These are phyloP conservation scores for Athelia psychrophila DNA, from an alignment of 1,284 basidiomycete genomes.

Conservation along the genomic window DNA sequence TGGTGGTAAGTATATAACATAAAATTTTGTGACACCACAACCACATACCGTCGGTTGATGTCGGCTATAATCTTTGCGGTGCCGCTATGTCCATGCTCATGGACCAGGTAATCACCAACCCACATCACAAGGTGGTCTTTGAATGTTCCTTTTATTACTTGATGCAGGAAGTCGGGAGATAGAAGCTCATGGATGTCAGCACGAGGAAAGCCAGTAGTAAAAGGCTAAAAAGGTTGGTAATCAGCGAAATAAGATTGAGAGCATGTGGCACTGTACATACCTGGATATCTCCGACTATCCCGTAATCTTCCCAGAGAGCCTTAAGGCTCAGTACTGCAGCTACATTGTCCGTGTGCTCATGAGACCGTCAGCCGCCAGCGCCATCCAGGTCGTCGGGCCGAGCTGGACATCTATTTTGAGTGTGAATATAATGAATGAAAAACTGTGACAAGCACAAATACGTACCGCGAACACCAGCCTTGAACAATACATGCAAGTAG, in stretches of 20 bases:
- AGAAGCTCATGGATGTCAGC: slow-evolving; percentile 10
- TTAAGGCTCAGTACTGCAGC: neutral
- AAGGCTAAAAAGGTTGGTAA: slow-evolving; percentile 4
- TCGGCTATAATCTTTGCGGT: slow-evolving; percentile 14
- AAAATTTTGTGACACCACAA: neutral
- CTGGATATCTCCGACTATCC: slow-evolving; percentile 2
- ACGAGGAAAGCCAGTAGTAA: slow-evolving; percentile 9
- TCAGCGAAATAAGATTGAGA: neutral
- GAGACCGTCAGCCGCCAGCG: neutral
- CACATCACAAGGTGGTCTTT: slow-evolving; percentile 17
- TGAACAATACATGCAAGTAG: slow-evolving; percentile 11
- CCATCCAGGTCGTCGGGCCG: neutral
- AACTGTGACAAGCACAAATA: neutral
- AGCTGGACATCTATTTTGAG: neutral
- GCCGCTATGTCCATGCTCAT: slow-evolving; percentile 3
- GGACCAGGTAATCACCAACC: slow-evolving; percentile 9
- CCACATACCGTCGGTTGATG: slow-evolving; percentile 13
- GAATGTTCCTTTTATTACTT: slow-evolving; percentile 7
- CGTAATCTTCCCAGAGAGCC: slow-evolving; percentile 10
- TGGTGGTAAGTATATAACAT: neutral
- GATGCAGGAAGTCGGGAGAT: slow-evolving; percentile 8
- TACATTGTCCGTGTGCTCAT: neutral
- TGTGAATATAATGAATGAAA: neutral
- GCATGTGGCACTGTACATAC: slow-evolving; percentile 5
- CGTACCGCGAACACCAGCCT: slow-evolving; percentile 16